Percentiles rank a stretch among this genome's conserved stretches.
Evolutionary conservation across 768 basidiomycete species (phyloP).

Genomic region (Suillus clintonianus): DNA sequence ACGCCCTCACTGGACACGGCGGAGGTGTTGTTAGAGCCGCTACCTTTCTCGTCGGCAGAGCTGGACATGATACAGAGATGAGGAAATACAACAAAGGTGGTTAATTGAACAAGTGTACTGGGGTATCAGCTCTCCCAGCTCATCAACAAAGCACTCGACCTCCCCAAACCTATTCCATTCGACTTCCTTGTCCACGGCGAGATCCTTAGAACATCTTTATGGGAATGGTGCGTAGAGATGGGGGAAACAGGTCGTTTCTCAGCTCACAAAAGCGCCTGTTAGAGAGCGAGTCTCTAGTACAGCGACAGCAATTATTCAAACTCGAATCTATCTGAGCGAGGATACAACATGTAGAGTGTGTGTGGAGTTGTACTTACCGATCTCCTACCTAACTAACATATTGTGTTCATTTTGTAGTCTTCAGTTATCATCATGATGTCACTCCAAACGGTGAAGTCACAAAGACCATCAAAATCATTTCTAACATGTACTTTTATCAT

Average conservation of each 20-base stretch:
- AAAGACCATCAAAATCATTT: too few species aligned
- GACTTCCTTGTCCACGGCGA: conserved; percentile 91
- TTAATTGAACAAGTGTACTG: background rate
- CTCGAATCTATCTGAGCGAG: conserved; percentile 42
- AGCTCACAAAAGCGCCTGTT: conserved; percentile 35
- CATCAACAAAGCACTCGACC: conserved; percentile 88
- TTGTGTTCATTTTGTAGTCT: too few species aligned
- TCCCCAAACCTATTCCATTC: conserved; percentile 79
- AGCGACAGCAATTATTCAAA: conserved; percentile 49
- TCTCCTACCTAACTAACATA: too few species aligned
- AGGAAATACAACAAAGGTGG: background rate
- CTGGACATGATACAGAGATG: background rate
- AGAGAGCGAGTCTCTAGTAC: conserved; percentile 60
- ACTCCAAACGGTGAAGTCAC: too few species aligned
- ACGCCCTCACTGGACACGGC: conserved; percentile 75
- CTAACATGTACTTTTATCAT: too few species aligned
- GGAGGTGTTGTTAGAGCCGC: conserved; percentile 44
- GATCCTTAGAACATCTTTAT: conserved; percentile 69
- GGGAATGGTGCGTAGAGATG: conserved; percentile 73
- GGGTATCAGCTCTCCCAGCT: conserved; percentile 86
- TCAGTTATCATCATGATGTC: too few species aligned
- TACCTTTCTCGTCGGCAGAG: conserved; percentile 6
- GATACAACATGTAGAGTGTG: too few species aligned
- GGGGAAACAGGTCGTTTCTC: conserved; percentile 29
- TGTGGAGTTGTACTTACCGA: too few species aligned